Conservation (phyloP, 169 alveolate genomes). For the Plasmodium reichenowi region DNA sequence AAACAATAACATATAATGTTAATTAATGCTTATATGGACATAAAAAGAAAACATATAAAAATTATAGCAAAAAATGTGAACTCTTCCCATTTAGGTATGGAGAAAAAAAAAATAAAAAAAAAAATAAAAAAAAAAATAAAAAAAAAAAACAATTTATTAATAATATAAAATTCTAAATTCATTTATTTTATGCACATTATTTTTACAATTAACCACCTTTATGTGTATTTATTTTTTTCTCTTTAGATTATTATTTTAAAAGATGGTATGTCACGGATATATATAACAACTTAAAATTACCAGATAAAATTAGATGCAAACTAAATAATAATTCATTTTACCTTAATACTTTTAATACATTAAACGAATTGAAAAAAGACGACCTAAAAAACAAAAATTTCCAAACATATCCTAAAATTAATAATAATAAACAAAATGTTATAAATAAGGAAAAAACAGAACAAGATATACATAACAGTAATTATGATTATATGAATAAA, state of each 20-base stretch:
- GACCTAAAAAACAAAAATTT: constrained; percentile 4
- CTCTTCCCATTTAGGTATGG: constrained; percentile 30
- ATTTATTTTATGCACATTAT: no score
- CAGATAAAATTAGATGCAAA: constrained; percentile 7
- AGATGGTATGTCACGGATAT: constrained; percentile 40
- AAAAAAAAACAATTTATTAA: no score
- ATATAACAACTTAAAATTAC: constrained; percentile 1
- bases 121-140: no score
- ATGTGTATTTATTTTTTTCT: neutral
- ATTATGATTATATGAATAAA: no score
- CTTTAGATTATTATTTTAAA: constrained; percentile 33
- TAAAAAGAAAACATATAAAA: constrained; percentile 57
- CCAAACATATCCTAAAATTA: neutral
- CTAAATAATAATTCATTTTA: constrained; percentile 15
- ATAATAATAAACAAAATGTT: no score
- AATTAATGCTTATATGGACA: constrained; percentile 53
- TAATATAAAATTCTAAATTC: no score
- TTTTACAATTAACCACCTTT: no score
- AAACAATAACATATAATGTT: constrained; percentile 28
- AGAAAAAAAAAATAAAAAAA: no score
- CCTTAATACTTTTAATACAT: constrained; percentile 5
- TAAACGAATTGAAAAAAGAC: constrained; percentile 15
- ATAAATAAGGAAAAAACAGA: no score
- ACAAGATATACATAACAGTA: no score
- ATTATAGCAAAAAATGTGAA: constrained; percentile 56